A percentile compares a stretch with the other conserved stretches of the same genome.
These are phyloP conservation scores for Talaromyces stipitatus DNA, from an alignment of 495 filamentous ascomycete genomes.

Conservation along the genomic window DNA sequence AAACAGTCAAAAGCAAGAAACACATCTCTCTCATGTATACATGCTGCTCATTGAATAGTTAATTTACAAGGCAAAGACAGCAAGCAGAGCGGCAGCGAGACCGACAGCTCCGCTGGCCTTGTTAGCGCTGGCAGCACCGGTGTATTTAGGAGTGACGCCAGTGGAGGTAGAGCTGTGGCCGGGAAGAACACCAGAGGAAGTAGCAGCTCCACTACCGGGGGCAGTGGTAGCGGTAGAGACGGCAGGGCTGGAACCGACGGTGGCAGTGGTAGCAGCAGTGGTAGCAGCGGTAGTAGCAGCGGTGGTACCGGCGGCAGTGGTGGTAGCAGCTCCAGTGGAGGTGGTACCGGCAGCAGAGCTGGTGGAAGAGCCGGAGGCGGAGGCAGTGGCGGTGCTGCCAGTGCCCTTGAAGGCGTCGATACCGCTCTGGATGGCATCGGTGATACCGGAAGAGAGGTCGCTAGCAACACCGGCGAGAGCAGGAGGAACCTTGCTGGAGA, in stretches of 20 bases:
- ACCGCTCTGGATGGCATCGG: conserved; percentile 24
- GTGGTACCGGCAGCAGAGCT: neutral
- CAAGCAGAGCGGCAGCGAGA: conserved; percentile 19
- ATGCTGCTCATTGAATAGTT: neutral
- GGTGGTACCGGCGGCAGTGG: neutral
- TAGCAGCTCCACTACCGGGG: conserved; percentile 11
- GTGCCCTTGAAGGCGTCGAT: conserved; percentile 15
- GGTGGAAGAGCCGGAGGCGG: neutral
- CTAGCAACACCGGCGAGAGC: conserved; percentile 16
- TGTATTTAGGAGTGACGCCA: conserved; percentile 9
- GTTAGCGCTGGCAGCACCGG: conserved; percentile 24
- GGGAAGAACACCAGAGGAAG: conserved; percentile 7
- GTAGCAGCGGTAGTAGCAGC: neutral
- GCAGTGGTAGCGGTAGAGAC: conserved; percentile 1
- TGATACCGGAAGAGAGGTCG: conserved; percentile 23
- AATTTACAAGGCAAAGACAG: conserved; percentile 20
- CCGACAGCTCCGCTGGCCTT: conserved; percentile 17
- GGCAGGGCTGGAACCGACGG: neutral
- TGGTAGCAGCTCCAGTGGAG: neutral
- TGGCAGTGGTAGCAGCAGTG: neutral
- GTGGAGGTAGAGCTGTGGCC: conserved; percentile 6
- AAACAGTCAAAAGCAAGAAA: neutral
- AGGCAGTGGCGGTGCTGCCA: conserved; percentile 5
- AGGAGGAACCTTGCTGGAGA: conserved; percentile 27
- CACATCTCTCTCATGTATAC: neutral